Conservation (phyloP, 345 rosid species). For the Eucalyptus marginata region DNA sequence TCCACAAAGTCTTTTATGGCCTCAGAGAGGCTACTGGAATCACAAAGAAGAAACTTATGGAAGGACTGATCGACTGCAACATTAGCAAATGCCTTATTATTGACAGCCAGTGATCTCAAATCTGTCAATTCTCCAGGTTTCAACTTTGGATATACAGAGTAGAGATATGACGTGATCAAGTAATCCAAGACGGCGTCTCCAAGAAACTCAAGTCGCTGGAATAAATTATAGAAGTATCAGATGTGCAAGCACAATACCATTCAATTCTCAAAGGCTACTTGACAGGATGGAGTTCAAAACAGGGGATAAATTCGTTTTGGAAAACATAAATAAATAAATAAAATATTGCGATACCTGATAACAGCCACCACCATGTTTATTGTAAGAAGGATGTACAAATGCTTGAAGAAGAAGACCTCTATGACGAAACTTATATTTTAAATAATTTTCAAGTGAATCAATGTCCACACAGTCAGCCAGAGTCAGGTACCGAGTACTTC, state of each 20-base stretch:
- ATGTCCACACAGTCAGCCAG: constrained; percentile 31
- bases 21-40: constrained; percentile 39
- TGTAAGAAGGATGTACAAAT: constrained; percentile 84
- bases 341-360: constrained; percentile 46
- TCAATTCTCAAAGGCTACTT: not conserved
- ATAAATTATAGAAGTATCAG: not conserved
- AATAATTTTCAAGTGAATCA: constrained; percentile 29
- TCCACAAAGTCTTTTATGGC: constrained; percentile 45
- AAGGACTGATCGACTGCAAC: constrained; percentile 56
- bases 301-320: not conserved
- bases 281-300: not conserved
- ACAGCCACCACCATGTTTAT: constrained; percentile 84
- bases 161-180: constrained; percentile 76
- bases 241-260: not conserved
- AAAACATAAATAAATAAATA: not conserved
- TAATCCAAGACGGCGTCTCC: constrained; percentile 97
- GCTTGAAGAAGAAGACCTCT: constrained; percentile 83
- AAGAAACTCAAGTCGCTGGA: constrained; percentile 92
- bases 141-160: constrained; percentile 65
- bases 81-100: constrained; percentile 70
- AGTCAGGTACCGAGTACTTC: constrained; percentile 45
- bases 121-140: constrained; percentile 95
- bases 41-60: constrained; percentile 44
- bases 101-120: constrained; percentile 69
- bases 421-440: constrained; percentile 48